These are phyloP conservation scores for Scutellaria galericulata DNA, from an alignment of 257 asterid species.

Conservation along the genomic window DNA sequence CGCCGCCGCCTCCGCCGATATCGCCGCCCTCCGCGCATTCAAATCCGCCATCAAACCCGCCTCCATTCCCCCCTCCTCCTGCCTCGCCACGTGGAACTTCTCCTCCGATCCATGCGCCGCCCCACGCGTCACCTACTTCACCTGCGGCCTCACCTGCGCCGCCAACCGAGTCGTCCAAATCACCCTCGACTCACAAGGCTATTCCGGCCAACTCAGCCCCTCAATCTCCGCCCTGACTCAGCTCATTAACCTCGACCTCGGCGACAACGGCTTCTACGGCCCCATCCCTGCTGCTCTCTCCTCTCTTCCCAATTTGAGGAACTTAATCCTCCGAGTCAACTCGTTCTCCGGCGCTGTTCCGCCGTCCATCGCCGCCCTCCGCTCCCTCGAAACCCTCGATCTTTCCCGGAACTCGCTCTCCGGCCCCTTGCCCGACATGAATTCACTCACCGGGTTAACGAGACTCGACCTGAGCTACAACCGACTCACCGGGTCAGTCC, in stretches of 20 bases:
- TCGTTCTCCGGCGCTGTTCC: constrained; percentile 79
- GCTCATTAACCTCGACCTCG: constrained; percentile 72
- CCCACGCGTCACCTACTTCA: constrained; percentile 75
- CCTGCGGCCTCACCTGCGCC: constrained; percentile 79
- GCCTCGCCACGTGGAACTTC: constrained; percentile 93
- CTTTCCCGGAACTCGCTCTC: constrained; percentile 66
- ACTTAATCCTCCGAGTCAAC: constrained; percentile 68
- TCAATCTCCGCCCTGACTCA: constrained; percentile 67
- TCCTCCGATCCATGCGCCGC: constrained; percentile 80
- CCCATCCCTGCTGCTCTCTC: constrained; percentile 62
- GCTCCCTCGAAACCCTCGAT: constrained; percentile 61
- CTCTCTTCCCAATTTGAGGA: constrained; percentile 52
- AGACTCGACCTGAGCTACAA: constrained; percentile 78
- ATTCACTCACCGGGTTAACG: constrained; percentile 48
- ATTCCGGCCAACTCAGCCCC: constrained; percentile 70
- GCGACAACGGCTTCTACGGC: constrained; percentile 70
- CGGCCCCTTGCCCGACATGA: constrained; percentile 56
- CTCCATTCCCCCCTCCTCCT: constrained; percentile 72
- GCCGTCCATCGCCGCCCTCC: constrained; percentile 52
- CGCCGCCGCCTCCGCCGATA: constrained; percentile 55
- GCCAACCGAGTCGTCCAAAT: constrained; percentile 71
- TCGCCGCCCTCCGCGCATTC: constrained; percentile 73
- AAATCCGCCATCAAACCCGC: constrained; percentile 62
- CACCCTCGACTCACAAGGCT: constrained; percentile 88
- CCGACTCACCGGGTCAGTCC: constrained; percentile 68